Evolutionary conservation across 352 stramenopile species (phyloP).

Genomic region (Phytophthora hybrid): DNA sequence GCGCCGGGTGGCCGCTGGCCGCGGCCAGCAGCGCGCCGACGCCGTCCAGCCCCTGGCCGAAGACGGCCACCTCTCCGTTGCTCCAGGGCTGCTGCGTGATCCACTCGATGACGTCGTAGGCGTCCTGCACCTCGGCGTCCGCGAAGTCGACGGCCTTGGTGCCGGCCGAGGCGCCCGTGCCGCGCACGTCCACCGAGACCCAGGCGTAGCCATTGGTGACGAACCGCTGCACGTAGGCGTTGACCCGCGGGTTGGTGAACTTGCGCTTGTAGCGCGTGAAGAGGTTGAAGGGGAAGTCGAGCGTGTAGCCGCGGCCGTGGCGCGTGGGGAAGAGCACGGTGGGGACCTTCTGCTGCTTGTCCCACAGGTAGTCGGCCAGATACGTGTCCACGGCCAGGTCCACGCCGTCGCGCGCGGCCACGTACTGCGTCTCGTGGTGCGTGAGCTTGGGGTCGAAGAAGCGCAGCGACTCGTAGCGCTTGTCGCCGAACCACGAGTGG

Average conservation of each 20-base stretch:
- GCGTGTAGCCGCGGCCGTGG: conserved; percentile 79
- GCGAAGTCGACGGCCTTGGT: conserved; percentile 73
- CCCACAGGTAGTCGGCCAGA: conserved; percentile 68
- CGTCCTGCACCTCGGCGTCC: conserved; percentile 75
- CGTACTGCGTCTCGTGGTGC: conserved; percentile 80
- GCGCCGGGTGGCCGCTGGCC: conserved; percentile 63
- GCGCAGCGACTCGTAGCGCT: conserved; percentile 74
- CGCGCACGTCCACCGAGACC: conserved; percentile 80
- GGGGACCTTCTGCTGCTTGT: conserved; percentile 67
- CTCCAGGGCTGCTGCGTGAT: conserved; percentile 83
- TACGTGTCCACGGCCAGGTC: conserved; percentile 83
- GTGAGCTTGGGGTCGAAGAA: conserved; percentile 83
- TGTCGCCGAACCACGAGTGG: conserved; percentile 70
- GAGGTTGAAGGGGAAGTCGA: conserved; percentile 84
- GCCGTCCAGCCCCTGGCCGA: conserved; percentile 80
- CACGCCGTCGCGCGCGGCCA: conserved; percentile 72
- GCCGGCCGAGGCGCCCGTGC: conserved; percentile 77
- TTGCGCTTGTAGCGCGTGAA: conserved; percentile 72
- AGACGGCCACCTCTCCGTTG: conserved; percentile 75
- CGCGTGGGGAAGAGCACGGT: conserved; percentile 79
- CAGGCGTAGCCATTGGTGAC: conserved; percentile 79
- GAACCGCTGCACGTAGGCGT: conserved; percentile 77
- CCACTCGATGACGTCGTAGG: conserved; percentile 84
- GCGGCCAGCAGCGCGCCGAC: conserved; percentile 71
- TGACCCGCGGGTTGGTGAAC: conserved; percentile 86